Evolutionary conservation across 2,329 filamentous ascomycete species (phyloP).

Genomic region (Bipolaris cookei): DNA sequence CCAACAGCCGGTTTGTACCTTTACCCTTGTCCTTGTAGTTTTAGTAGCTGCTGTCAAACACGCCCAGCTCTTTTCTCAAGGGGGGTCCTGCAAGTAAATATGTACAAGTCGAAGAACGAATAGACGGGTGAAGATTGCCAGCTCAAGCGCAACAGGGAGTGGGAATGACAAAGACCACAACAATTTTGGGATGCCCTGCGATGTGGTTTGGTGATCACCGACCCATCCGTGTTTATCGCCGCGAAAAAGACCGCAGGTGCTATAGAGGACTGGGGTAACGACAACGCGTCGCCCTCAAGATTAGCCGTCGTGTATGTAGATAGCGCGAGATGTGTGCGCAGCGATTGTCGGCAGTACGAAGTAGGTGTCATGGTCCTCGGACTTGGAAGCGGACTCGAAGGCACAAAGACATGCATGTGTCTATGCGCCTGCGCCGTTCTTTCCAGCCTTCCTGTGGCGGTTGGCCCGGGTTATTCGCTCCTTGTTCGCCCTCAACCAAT

Average conservation of each 20-base stretch:
- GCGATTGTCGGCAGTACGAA: not conserved
- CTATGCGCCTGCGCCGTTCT: constrained; percentile 11
- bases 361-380: not conserved
- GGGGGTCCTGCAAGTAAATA: not conserved
- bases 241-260: constrained; percentile 1
- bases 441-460: constrained; percentile 17
- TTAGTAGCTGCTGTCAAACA: not conserved
- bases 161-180: not conserved
- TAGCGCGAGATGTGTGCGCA: not conserved
- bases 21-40: not conserved
- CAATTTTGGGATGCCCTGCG: not conserved
- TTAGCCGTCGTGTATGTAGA: not conserved
- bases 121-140: not conserved
- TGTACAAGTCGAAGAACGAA: not conserved
- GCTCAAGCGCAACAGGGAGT: not conserved
- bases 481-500: constrained; percentile 18
- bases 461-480: constrained; percentile 17
- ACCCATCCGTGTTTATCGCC: constrained; percentile 1
- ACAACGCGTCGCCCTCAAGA: not conserved
- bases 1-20: not conserved
- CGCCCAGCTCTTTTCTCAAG: constrained; percentile 2
- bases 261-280: not conserved
- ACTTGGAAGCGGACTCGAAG: constrained; percentile 11
- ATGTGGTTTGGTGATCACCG: constrained; percentile 7
- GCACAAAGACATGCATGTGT: constrained; percentile 11